Percentiles rank a stretch among this genome's conserved stretches.
phyloP scores from a whole-genome alignment of 306 rosid genomes.

The Acacia crassicarpa region DNA sequence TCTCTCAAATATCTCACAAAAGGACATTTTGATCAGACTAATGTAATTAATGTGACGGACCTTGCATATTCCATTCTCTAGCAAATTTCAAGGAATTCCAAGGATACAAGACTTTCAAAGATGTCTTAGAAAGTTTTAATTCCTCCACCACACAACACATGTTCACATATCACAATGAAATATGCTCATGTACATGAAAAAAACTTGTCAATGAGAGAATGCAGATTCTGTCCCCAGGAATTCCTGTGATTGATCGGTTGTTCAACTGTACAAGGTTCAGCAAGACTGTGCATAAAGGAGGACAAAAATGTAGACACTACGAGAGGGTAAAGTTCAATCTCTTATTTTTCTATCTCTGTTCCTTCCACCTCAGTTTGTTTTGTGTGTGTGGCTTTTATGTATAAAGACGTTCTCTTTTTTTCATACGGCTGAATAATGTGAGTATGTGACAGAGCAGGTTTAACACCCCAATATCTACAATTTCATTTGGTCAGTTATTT shows the following conservation, averaged over 20 bases:
- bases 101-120: neutral
- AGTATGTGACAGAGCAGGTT: neutral
- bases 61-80: neutral
- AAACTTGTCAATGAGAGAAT: neutral
- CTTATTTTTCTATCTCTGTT: slow-evolving; percentile 1
- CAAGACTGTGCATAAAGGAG: neutral
- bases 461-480: neutral
- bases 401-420: neutral
- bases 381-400: neutral
- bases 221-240: neutral
- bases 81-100: neutral
- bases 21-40: slow-evolving; percentile 8
- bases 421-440: neutral
- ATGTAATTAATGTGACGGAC: slow-evolving; percentile 9
- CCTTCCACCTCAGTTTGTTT: neutral
- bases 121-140: neutral
- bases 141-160: neutral
- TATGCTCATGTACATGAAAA: neutral
- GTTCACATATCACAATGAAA: neutral
- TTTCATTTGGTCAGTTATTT: neutral
- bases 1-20: slow-evolving; percentile 7
- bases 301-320: neutral
- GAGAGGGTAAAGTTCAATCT: slow-evolving; percentile 10
- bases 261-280: neutral
- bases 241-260: neutral